These are phyloP conservation scores for Didymellaceae sp. DNA, from an alignment of 2,329 filamentous ascomycete genomes.

Conservation along the genomic window DNA sequence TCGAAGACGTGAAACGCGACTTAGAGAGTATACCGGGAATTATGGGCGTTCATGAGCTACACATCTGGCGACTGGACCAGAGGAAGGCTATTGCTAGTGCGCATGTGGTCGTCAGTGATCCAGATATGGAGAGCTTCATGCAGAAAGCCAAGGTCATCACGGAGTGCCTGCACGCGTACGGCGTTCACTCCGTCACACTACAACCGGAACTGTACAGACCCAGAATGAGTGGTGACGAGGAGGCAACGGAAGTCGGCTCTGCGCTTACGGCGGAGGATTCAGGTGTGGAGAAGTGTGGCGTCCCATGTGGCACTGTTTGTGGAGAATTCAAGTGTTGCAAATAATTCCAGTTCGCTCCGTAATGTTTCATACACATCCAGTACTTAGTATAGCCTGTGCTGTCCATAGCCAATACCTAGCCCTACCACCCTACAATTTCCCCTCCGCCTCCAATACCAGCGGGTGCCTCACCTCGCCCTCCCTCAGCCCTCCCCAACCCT, in stretches of 20 bases:
- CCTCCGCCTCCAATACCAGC: slow-evolving; percentile 38
- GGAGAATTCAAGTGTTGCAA: slow-evolving; percentile 58
- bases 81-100: slow-evolving; percentile 72
- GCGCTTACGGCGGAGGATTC: slow-evolving; percentile 26
- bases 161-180: slow-evolving; percentile 75
- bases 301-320: slow-evolving; percentile 60
- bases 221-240: slow-evolving; percentile 2
- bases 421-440: slow-evolving; percentile 27
- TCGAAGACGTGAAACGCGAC: slow-evolving; percentile 71
- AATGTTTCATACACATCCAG: background rate
- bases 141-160: slow-evolving; percentile 66
- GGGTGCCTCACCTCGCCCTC: slow-evolving; percentile 58
- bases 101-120: slow-evolving; percentile 68
- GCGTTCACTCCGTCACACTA: slow-evolving; percentile 73
- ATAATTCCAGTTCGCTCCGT: slow-evolving; percentile 3
- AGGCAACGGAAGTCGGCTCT: slow-evolving; percentile 3
- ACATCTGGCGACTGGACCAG: slow-evolving; percentile 77
- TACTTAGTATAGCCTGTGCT: background rate
- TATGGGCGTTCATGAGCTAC: slow-evolving; percentile 72
- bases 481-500: slow-evolving; percentile 56
- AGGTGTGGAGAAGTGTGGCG: slow-evolving; percentile 54
- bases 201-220: slow-evolving; percentile 64
- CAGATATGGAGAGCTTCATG: slow-evolving; percentile 65
- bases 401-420: background rate
- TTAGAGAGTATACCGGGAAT: slow-evolving; percentile 73